Conservation (phyloP, 768 basidiomycete species). For the Tephrocybe sp. region DNA sequence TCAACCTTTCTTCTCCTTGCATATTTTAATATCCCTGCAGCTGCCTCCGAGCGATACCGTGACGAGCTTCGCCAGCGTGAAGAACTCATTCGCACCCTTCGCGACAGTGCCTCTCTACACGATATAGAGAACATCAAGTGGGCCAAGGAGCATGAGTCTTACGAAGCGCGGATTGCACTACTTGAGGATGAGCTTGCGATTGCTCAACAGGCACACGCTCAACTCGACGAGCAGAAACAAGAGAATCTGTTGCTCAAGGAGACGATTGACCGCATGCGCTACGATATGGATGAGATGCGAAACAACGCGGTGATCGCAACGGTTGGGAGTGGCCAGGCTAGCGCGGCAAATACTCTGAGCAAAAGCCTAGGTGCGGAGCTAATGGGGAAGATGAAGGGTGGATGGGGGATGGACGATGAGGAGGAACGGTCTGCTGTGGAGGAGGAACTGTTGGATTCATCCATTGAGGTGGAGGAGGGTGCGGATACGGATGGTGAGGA, state of each 20-base stretch:
- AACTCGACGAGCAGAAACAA: constrained; percentile 91
- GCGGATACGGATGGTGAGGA: constrained; percentile 70
- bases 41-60: constrained; percentile 77
- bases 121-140: constrained; percentile 69
- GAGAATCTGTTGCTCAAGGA: constrained; percentile 93
- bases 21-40: constrained; percentile 31
- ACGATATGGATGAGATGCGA: constrained; percentile 92
- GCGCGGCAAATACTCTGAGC: constrained; percentile 57
- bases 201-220: constrained; percentile 70
- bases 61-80: constrained; percentile 75
- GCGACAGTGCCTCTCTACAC: constrained; percentile 59
- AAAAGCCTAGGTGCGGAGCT: constrained; percentile 79
- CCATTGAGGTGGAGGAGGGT: constrained; percentile 40
- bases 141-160: constrained; percentile 63
- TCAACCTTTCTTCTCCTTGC: background rate
- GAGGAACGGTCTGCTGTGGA: constrained; percentile 38
- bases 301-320: constrained; percentile 39
- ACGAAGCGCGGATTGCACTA: constrained; percentile 67
- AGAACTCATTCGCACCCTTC: constrained; percentile 63
- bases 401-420: constrained; percentile 38
- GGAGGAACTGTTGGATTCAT: constrained; percentile 32
- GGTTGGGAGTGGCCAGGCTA: constrained; percentile 44
- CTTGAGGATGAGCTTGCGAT: constrained; percentile 73
- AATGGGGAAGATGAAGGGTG: constrained; percentile 55
- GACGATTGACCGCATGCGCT: constrained; percentile 93